Conservation (phyloP, 768 basidiomycete genomes). For the Saitozyma sp. region DNA sequence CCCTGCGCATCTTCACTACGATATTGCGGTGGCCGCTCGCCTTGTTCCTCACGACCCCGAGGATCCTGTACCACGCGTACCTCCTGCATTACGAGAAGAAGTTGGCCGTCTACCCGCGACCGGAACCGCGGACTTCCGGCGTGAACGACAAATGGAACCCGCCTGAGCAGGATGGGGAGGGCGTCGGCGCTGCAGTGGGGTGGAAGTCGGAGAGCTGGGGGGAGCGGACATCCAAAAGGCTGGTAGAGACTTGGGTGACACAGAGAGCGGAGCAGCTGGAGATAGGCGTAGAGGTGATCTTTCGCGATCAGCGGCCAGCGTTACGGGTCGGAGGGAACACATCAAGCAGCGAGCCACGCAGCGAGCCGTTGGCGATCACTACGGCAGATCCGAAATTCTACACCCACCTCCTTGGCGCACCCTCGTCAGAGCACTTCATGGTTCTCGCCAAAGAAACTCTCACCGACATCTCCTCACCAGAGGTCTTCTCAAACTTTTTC, state of each 20-base stretch:
- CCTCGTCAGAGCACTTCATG: constrained; percentile 31
- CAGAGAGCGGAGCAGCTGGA: constrained; percentile 52
- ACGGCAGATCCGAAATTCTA: constrained; percentile 41
- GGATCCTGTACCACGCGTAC: constrained; percentile 67
- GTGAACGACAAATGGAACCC: constrained; percentile 33
- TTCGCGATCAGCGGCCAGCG: constrained; percentile 4
- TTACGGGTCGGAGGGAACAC: constrained; percentile 52
- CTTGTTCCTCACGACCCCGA: constrained; percentile 61
- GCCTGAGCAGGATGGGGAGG: constrained; percentile 25
- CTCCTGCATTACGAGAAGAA: constrained; percentile 63
- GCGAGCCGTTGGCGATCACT: constrained; percentile 56
- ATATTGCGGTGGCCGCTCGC: constrained; percentile 59
- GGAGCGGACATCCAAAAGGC: constrained; percentile 46
- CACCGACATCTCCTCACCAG: constrained; percentile 23
- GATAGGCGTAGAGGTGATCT: constrained; percentile 54
- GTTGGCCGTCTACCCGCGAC: constrained; percentile 63
- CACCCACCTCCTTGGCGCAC: constrained; percentile 27
- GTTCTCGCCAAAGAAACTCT: constrained; percentile 31
- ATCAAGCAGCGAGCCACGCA: constrained; percentile 42
- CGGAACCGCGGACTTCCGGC: constrained; percentile 57
- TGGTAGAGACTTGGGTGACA: constrained; percentile 30
- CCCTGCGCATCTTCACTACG: constrained; percentile 43
- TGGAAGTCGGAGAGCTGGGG: constrained; percentile 50
- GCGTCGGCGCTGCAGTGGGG: constrained; percentile 47
- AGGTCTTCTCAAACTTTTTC: constrained; percentile 26